Percentiles rank a stretch among this genome's conserved stretches.
These are phyloP conservation scores for Acephala macrosclerotiorum DNA, from an alignment of 2,329 filamentous ascomycete species.

Conservation along the genomic window DNA sequence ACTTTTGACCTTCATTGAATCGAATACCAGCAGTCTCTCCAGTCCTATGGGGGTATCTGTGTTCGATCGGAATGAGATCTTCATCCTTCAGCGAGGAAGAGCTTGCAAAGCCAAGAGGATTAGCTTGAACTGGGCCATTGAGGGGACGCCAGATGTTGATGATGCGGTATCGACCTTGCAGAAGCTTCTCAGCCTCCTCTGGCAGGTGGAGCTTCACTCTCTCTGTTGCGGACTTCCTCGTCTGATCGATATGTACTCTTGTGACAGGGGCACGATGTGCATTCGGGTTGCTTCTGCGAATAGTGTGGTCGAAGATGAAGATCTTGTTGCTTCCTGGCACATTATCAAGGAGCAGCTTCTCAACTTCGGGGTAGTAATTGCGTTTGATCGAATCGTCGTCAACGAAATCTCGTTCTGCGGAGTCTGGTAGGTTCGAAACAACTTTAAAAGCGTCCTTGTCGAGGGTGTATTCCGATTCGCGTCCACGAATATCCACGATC, in stretches of 20 bases:
- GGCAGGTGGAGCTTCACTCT: conserved; percentile 73
- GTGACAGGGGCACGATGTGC: conserved; percentile 74
- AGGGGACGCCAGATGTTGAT: conserved; percentile 79
- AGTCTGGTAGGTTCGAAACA: conserved; percentile 63
- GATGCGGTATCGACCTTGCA: conserved; percentile 77
- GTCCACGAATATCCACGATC: conserved; percentile 77
- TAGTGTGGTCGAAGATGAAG: conserved; percentile 86
- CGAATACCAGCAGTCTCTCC: conserved; percentile 44
- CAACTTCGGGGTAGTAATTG: conserved; percentile 87
- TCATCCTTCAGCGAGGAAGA: conserved; percentile 39
- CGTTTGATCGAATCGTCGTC: conserved; percentile 73
- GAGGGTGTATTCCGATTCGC: conserved; percentile 70
- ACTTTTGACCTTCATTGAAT: conserved; percentile 43
- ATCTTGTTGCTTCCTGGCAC: conserved; percentile 72
- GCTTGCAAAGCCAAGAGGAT: conserved; percentile 42
- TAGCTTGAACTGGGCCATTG: conserved; percentile 43
- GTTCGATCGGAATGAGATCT: conserved; percentile 44
- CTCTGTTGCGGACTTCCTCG: conserved; percentile 66
- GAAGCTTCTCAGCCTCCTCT: conserved; percentile 70
- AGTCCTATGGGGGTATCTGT: conserved; percentile 43
- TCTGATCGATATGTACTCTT: conserved; percentile 86
- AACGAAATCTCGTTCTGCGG: conserved; percentile 65
- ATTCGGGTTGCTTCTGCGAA: conserved; percentile 69
- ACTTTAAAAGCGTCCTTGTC: conserved; percentile 80
- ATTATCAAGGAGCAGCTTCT: conserved; percentile 70